Percentiles rank a stretch among this genome's conserved stretches.
These are phyloP conservation scores for Fusarium equiseti DNA, from an alignment of 2,329 filamentous ascomycete species.

Conservation along the genomic window DNA sequence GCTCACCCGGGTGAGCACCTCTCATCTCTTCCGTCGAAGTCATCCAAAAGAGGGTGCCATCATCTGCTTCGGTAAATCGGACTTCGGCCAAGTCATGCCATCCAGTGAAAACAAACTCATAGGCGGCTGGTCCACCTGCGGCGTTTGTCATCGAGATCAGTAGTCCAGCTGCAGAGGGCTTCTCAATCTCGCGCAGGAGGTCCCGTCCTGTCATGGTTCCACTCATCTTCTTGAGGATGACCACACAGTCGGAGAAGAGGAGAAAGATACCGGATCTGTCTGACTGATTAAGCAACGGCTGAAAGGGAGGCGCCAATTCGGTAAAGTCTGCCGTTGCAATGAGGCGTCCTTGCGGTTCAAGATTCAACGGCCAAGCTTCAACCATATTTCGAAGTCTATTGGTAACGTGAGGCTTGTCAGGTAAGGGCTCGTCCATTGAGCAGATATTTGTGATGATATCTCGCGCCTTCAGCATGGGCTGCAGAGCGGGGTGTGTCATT, in stretches of 20 bases:
- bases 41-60: conserved; percentile 76
- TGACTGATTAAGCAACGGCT: conserved; percentile 54
- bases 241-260: conserved; percentile 84
- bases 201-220: conserved; percentile 78
- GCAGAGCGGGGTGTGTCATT: conserved; percentile 85
- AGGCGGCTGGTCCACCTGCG: conserved; percentile 69
- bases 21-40: conserved; percentile 72
- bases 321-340: conserved; percentile 84
- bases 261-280: conserved; percentile 78
- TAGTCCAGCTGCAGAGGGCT: conserved; percentile 74
- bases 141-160: conserved; percentile 74
- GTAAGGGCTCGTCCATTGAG: conserved; percentile 81
- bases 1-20: conserved; percentile 62
- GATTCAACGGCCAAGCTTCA: conserved; percentile 78
- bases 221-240: conserved; percentile 79
- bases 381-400: conserved; percentile 81
- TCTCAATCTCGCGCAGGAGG: conserved; percentile 86
- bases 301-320: conserved; percentile 80
- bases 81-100: conserved; percentile 77
- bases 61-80: conserved; percentile 77
- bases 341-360: conserved; percentile 81
- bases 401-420: conserved; percentile 78
- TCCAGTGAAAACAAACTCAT: conserved; percentile 81
- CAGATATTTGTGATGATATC: conserved; percentile 98
- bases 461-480: conserved; percentile 85